Evolutionary conservation across 768 basidiomycete species (phyloP).

Genomic region (Mycena kentingensis): DNA sequence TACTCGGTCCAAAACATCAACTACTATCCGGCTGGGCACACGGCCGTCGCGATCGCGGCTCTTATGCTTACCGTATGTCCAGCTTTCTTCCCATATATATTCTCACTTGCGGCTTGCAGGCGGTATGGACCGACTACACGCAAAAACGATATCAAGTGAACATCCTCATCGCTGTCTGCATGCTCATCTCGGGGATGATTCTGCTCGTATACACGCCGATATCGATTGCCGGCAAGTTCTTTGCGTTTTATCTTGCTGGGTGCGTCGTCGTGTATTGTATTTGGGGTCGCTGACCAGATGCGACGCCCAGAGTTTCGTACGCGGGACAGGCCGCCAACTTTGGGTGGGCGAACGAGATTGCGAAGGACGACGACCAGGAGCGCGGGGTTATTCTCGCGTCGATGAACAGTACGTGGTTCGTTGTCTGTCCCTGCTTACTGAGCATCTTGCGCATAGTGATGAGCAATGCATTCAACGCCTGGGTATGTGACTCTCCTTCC

Average conservation of each 20-base stretch:
- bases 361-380: slow-evolving; percentile 69
- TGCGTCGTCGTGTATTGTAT: slow-evolving; percentile 10
- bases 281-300: slow-evolving; percentile 41
- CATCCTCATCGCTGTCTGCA: slow-evolving; percentile 18
- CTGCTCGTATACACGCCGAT: slow-evolving; percentile 20
- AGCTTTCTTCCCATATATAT: background rate
- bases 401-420: slow-evolving; percentile 57
- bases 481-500: slow-evolving; percentile 4
- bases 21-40: slow-evolving; percentile 64
- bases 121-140: slow-evolving; percentile 58
- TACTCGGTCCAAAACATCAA: slow-evolving; percentile 64
- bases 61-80: slow-evolving; percentile 41
- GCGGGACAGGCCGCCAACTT: slow-evolving; percentile 79
- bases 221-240: slow-evolving; percentile 64
- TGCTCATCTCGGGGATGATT: slow-evolving; percentile 18
- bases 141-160: slow-evolving; percentile 23
- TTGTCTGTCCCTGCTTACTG: background rate
- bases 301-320: slow-evolving; percentile 61
- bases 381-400: slow-evolving; percentile 69
- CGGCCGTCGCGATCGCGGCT: slow-evolving; percentile 64
- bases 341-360: slow-evolving; percentile 81
- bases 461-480: slow-evolving; percentile 24
- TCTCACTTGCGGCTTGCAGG: background rate
- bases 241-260: slow-evolving; percentile 63
- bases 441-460: slow-evolving; percentile 20